These are phyloP conservation scores for Penicillium oxalicum DNA, from an alignment of 2,329 filamentous ascomycete species.

Conservation along the genomic window DNA sequence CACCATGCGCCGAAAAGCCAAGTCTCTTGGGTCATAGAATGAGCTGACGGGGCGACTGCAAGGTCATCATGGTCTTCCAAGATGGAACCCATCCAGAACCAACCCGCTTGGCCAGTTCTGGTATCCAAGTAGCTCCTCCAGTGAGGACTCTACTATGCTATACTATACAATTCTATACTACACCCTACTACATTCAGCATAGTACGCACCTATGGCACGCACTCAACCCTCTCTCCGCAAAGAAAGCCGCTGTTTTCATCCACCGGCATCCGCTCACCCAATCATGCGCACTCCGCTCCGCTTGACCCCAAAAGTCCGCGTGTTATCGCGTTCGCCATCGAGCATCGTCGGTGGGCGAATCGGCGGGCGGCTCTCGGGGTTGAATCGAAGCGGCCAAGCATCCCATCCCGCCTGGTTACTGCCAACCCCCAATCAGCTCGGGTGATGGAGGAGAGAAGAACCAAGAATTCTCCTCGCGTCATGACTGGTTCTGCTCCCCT, in stretches of 20 bases:
- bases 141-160: too few species aligned
- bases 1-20: too few species aligned
- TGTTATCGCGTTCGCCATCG: constrained; percentile 1
- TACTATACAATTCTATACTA: too few species aligned
- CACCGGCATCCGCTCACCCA: constrained; percentile 5
- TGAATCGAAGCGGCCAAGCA: constrained; percentile 14
- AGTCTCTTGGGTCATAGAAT: too few species aligned
- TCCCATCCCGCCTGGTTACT: neutral
- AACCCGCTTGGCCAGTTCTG: too few species aligned
- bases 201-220: too few species aligned
- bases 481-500: neutral
- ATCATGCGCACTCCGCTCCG: constrained; percentile 5
- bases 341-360: constrained; percentile 2
- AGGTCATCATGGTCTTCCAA: too few species aligned
- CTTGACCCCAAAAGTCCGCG: constrained; percentile 6
- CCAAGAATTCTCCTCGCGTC: constrained; percentile 6
- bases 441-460: neutral
- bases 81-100: too few species aligned
- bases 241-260: neutral
- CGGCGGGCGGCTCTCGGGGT: neutral
- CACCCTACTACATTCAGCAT: too few species aligned
- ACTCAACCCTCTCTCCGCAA: too few species aligned
- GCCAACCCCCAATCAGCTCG: constrained; percentile 15
- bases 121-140: too few species aligned
- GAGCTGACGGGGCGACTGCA: too few species aligned